phyloP scores from a whole-genome alignment of 495 filamentous ascomycete species.

The Penicillium crystallinum region DNA sequence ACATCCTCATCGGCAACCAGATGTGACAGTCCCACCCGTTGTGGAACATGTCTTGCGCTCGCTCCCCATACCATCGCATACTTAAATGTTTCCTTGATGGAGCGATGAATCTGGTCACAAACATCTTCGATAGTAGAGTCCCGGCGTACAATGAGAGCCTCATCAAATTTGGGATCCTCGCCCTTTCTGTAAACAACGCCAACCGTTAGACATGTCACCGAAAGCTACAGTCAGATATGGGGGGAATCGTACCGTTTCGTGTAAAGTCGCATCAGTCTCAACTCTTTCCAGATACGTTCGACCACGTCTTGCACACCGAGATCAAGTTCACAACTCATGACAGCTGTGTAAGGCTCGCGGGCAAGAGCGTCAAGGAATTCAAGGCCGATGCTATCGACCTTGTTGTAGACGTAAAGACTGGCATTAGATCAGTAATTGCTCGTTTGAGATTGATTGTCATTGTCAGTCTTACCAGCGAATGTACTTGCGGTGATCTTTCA shows the following conservation, averaged over 20 bases:
- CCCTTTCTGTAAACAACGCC: constrained; percentile 59
- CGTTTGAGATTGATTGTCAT: background rate
- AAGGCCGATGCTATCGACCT: constrained; percentile 92
- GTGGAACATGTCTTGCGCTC: constrained; percentile 89
- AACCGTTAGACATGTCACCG: constrained; percentile 2
- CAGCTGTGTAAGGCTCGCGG: constrained; percentile 84
- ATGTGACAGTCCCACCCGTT: constrained; percentile 87
- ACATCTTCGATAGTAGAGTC: constrained; percentile 93
- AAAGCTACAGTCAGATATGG: background rate
- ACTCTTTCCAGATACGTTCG: constrained; percentile 91
- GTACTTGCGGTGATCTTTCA: constrained; percentile 98
- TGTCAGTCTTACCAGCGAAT: constrained; percentile 60
- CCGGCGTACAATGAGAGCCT: constrained; percentile 87
- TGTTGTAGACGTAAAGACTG: constrained; percentile 99
- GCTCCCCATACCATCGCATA: constrained; percentile 98
- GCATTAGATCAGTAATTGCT: background rate
- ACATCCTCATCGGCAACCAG: constrained; percentile 93
- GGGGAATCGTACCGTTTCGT: constrained; percentile 70
- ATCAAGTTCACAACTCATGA: constrained; percentile 98
- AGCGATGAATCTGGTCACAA: constrained; percentile 91
- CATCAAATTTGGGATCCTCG: constrained; percentile 80
- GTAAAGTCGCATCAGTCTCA: constrained; percentile 87
- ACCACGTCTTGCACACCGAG: constrained; percentile 95
- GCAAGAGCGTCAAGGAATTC: constrained; percentile 90
- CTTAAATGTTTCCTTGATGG: constrained; percentile 97